Base-by-base conservation (phyloP, 2,329 filamentous ascomycete genomes). In the Hypoxylon sp. region DNA sequence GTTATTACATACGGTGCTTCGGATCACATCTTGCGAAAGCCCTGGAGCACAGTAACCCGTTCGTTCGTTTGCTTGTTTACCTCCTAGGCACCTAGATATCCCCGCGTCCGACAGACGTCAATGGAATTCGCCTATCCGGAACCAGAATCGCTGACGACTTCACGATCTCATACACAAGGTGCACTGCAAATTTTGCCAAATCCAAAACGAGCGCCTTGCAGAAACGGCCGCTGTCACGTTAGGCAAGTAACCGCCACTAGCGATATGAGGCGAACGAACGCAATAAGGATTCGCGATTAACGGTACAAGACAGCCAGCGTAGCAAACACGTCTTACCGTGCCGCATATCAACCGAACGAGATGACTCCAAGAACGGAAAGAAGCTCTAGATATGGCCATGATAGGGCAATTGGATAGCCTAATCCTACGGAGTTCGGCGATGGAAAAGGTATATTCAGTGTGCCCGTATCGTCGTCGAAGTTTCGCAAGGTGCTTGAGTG, bases 211-310 rank as follows among this genome's bases (percentile, higher is more conserved):
- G 67, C 61, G 25, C 55, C 61, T 17, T 70, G 68, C 68, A 70
- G 68, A 34, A 59, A 46, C 52, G 68, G 68, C 60, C 25, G 68
- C 68, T 65, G 65, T 70, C 68, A 68, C 65, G 55, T 62, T 41
- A 65, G 13, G 65, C 65, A 70, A 34, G 61, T 65, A 70, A 41
- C 68, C 68, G 68, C 51, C 10, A 34, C 46, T 36, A 11, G 36
- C 28, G 55, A 49, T 46, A 43, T 41, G 49, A 61, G 25, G 48
- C 50, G 48, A 25, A 34, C 43, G 14, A 17, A 49, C 50, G 52
- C 10, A 30, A 41, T 55, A 4, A 21, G 17, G 36, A 17, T 45
- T 53, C 30, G 38, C 30, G 23, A 46, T 23, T 11, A 46, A 23
- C 17, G 49, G 21, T 36, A 23, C 21, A 38, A 28, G 36, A 17